Evolutionary conservation across 2,329 filamentous ascomycete genomes (phyloP).

Genomic region (Cadophora gregata): DNA sequence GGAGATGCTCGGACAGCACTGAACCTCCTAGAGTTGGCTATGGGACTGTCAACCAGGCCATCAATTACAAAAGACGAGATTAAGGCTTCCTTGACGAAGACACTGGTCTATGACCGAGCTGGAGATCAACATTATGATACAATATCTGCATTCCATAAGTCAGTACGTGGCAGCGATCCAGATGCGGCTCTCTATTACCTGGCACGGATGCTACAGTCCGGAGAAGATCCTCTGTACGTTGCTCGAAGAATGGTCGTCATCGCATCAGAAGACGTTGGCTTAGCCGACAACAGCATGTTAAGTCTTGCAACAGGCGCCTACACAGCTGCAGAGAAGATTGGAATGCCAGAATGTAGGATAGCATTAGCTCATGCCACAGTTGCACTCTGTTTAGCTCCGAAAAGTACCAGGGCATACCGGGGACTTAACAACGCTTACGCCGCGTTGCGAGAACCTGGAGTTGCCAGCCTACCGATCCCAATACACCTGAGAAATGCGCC

Average conservation of each 20-base stretch:
- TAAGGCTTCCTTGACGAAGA: conserved; percentile 85
- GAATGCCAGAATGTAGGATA: conserved; percentile 93
- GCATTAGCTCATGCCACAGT: conserved; percentile 87
- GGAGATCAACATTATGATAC: conserved; percentile 98
- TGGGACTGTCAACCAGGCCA: conserved; percentile 72
- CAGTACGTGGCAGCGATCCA: conserved; percentile 83
- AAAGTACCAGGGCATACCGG: conserved; percentile 87
- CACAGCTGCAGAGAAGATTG: conserved; percentile 88
- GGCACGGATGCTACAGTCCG: conserved; percentile 92
- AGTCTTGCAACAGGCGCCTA: conserved; percentile 85
- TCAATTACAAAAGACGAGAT: conserved; percentile 76
- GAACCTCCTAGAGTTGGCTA: conserved; percentile 88
- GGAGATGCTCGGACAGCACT: conserved; percentile 92
- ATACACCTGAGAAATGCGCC: conserved; percentile 91
- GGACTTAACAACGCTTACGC: conserved; percentile 80
- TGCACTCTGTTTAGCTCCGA: conserved; percentile 79
- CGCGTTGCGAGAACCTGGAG: conserved; percentile 80
- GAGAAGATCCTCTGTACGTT: conserved; percentile 92
- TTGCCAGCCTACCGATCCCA: conserved; percentile 82
- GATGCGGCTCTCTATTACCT: conserved; percentile 95
- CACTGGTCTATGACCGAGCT: conserved; percentile 90
- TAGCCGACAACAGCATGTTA: conserved; percentile 86
- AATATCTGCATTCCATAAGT: conserved; percentile 97
- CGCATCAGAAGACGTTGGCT: conserved; percentile 89
- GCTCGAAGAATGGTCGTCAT: conserved; percentile 93